phyloP scores from a whole-genome alignment of 1,139 yeast genomes.

The Diutina siamensis region DNA sequence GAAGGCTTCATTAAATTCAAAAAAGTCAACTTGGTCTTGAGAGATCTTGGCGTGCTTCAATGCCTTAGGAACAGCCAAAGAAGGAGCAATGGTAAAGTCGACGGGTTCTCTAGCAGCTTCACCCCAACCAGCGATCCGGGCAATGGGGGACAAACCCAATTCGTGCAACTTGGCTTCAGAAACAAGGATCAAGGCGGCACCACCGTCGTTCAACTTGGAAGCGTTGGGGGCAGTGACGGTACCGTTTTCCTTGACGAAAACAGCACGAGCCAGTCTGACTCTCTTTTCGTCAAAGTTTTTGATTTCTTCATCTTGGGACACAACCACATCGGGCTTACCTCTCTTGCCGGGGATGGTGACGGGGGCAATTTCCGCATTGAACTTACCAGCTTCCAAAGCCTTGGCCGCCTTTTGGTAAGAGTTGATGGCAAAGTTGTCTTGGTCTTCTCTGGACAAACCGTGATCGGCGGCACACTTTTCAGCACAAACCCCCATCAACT shows the following conservation, averaged over 20 bases:
- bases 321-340: constrained; percentile 78
- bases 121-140: constrained; percentile 88
- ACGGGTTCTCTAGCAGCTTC: constrained; percentile 94
- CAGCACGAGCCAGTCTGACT: constrained; percentile 77
- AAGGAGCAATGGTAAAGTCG: constrained; percentile 91
- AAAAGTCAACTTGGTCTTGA: constrained; percentile 55
- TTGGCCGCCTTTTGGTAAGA: constrained; percentile 71
- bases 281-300: constrained; percentile 64
- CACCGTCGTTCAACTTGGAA: constrained; percentile 93
- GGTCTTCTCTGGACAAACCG: constrained; percentile 52
- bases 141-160: constrained; percentile 78
- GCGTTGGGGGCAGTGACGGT: constrained; percentile 96
- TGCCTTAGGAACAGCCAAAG: constrained; percentile 91
- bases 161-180: constrained; percentile 76
- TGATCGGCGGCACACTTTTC: constrained; percentile 86
- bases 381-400: constrained; percentile 75
- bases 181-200: constrained; percentile 83
- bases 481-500: constrained; percentile 93
- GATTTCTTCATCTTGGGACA: constrained; percentile 65
- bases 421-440: constrained; percentile 56
- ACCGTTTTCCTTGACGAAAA: constrained; percentile 83
- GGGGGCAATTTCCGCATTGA: constrained; percentile 71
- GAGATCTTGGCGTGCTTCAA: constrained; percentile 70
- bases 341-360: constrained; percentile 79
- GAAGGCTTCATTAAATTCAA: constrained; percentile 95